A percentile compares a stretch with the other conserved stretches of the same genome.
Conservation (phyloP, 345 rosid genomes). For the Gossypium thurberi region DNA sequence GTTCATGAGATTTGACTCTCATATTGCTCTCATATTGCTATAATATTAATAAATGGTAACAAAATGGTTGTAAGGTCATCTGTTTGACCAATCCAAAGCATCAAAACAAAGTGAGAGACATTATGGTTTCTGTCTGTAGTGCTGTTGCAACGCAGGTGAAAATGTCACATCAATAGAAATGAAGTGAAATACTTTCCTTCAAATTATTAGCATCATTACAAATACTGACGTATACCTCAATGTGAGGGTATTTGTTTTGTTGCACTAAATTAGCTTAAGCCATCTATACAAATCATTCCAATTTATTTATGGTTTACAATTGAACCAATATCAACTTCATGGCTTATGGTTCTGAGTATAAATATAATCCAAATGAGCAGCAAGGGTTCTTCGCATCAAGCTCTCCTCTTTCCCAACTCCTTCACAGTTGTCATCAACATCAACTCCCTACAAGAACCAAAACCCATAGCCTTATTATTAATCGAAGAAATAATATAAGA, state of each 20-base stretch:
- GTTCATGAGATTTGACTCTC: neutral
- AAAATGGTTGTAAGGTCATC: neutral
- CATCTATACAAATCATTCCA: neutral
- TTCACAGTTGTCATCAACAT: constrained; percentile 15
- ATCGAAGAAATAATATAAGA: neutral
- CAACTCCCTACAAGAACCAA: constrained; percentile 13
- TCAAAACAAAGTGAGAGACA: too few species aligned
- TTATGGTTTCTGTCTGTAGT: too few species aligned
- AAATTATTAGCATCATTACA: too few species aligned
- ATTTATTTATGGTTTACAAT: neutral
- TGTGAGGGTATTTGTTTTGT: too few species aligned
- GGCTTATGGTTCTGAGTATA: constrained; percentile 42
- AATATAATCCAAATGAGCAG: constrained; percentile 44
- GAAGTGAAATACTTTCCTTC: too few species aligned
- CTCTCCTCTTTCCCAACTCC: constrained; percentile 21
- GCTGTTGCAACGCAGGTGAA: too few species aligned
- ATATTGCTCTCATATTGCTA: too few species aligned
- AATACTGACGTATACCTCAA: too few species aligned
- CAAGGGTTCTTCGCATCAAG: constrained; percentile 37
- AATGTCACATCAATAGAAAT: too few species aligned
- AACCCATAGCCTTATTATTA: neutral
- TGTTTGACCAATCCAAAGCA: too few species aligned
- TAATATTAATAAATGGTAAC: neutral
- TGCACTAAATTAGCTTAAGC: too few species aligned
- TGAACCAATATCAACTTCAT: constrained; percentile 7